Conservation (phyloP, 2,329 filamentous ascomycete species). For the Scytalidium lignicola region DNA sequence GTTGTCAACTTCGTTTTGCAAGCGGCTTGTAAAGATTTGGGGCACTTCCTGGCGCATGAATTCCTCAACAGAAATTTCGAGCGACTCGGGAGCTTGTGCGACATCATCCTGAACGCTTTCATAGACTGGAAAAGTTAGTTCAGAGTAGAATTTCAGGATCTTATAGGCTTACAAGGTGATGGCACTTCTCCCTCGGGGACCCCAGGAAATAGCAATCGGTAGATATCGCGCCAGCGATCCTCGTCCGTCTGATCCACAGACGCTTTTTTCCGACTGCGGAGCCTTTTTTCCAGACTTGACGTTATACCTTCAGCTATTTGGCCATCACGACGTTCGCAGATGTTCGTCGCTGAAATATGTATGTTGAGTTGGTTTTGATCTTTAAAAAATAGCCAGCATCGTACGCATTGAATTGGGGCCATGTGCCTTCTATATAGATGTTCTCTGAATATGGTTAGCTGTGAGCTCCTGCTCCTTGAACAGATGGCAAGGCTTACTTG, state of each 20-base stretch:
- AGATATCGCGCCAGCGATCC: constrained; percentile 16
- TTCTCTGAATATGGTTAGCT: constrained; percentile 4
- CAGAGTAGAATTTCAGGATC: no score
- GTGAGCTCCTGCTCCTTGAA: constrained; percentile 3
- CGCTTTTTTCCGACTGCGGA: constrained; percentile 13
- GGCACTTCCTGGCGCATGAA: no score
- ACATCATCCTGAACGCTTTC: no score
- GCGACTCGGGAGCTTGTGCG: no score
- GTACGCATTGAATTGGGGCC: constrained; percentile 8
- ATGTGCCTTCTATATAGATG: constrained; percentile 13
- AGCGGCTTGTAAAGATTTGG: no score
- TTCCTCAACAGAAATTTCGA: no score
- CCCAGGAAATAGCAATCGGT: constrained; percentile 13
- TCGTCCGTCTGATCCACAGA: constrained; percentile 10
- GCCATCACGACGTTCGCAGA: constrained; percentile 6
- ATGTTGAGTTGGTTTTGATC: constrained; percentile 9
- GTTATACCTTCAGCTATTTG: constrained; percentile 8
- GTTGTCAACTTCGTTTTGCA: no score
- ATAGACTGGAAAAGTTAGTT: no score
- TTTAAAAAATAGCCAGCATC: constrained; percentile 12
- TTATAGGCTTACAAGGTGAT: constrained; percentile 19
- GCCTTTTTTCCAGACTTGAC: constrained; percentile 7
- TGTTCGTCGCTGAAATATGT: constrained; percentile 8
- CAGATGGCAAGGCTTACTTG: no score
- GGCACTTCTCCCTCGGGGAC: constrained; percentile 11